Evolutionary conservation across 495 filamentous ascomycete genomes (phyloP).

Genomic region (Zalerion maritima): DNA sequence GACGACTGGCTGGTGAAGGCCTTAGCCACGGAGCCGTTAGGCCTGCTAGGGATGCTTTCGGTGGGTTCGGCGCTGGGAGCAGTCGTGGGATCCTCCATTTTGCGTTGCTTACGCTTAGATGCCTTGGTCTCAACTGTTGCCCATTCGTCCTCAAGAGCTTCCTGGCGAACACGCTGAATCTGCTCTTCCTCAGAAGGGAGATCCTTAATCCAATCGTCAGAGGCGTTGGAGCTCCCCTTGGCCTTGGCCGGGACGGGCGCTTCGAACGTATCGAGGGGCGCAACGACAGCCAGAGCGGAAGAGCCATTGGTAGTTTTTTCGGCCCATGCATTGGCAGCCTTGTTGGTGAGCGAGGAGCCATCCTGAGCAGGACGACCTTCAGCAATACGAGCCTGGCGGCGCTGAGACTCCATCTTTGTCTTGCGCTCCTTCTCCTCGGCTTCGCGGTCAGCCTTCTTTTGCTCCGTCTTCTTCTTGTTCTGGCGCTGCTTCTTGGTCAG

Average conservation of each 20-base stretch:
- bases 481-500: conserved; percentile 89
- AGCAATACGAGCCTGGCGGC: conserved; percentile 60
- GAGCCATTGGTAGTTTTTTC: conserved; percentile 23
- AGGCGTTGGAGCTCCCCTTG: conserved; percentile 11
- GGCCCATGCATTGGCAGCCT: conserved; percentile 44
- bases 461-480: conserved; percentile 68
- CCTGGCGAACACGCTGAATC: conserved; percentile 48
- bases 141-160: conserved; percentile 49
- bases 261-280: conserved; percentile 65
- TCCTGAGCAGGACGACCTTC: conserved; percentile 69
- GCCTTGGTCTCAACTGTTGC: conserved; percentile 61
- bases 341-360: conserved; percentile 39
- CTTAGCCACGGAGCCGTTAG: conserved; percentile 10
- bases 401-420: conserved; percentile 59
- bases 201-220: conserved; percentile 36
- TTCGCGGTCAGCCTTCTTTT: conserved; percentile 52
- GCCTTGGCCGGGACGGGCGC: conserved; percentile 20
- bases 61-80: conserved; percentile 10
- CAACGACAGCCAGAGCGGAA: conserved; percentile 5
- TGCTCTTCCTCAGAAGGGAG: conserved; percentile 79
- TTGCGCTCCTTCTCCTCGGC: conserved; percentile 61
- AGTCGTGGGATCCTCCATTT: conserved; percentile 23
- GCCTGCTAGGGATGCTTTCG: conserved; percentile 4
- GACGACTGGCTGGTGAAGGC: conserved; percentile 22
- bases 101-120: conserved; percentile 16